Evolutionary conservation across 1,284 basidiomycete species (phyloP), one percentile per base, ranked within the genome.

Genomic region (Ustilago bromivora): DNA sequence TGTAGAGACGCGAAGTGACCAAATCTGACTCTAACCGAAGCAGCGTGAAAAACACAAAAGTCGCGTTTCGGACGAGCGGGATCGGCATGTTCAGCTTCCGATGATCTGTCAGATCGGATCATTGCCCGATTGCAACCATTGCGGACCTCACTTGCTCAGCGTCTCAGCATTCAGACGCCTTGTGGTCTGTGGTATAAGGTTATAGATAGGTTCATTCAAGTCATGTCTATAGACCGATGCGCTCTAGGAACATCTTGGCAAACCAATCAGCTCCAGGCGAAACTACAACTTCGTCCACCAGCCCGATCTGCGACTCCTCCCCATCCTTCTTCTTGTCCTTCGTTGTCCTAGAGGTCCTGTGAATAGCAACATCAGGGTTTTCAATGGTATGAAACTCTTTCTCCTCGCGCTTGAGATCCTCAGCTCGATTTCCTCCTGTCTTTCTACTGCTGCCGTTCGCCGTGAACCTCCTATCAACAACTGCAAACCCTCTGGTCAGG

Each of bases 191-290:
- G 23, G 23, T 28, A 28, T 28, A 17, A 31, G 32, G 28, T 43
- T 23, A 47, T 49, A 6, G 4, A 19, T 23, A 54, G 38, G 13
- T 10, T 38, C 23, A 28, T 8, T 1, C 15, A 10, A 32, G 15
- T 17, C 3, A 1, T 3, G 28, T 35, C 43, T 56, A 75, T 34
- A 72, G 43, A 2, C 70, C 77, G 36, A 81, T 60, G 12, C 79
- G 68, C 23, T 72, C 69, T 5, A 81, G 51, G 57, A 84, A 73
- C 66, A 76, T 66, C 28, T 79, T 53, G 9, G 67, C 70, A 28
- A 84, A 83, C 81, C 81, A 82, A 6, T 67, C 64, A 1, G 51
- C 57, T 11, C 82, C 82, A 17, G 82, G 82, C 49, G 82, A 76
- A 12, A 35, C 63, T 11, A 65, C 70, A 43, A 84, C 77, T 17